Evolutionary conservation across 345 rosid species (phyloP), one percentile per base, ranked within the genome.

Genomic region (Rhodamnia argentea): DNA sequence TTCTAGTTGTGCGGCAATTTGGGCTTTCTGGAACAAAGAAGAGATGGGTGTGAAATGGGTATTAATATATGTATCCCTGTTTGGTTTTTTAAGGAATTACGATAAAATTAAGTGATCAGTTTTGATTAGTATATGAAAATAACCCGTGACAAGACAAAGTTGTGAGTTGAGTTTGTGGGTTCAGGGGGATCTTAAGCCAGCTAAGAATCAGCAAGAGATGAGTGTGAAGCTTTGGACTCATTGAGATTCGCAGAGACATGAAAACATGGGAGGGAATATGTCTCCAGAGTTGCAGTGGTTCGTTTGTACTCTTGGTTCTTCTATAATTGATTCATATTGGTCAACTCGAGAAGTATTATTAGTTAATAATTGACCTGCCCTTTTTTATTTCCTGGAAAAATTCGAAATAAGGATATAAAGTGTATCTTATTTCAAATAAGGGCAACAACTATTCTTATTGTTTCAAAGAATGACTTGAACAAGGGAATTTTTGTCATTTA

Each of bases 261-360:
- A 86, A 90, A 92, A 94, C 96, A 96, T 96, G 97, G 95, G 87
- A 87, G 90, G 91, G 95, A 92, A 94, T 95, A 94, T 94, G 94
- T 93, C 91, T 89, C 85, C 53, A 88, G 86, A 84, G 81, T 85
- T 88, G 83, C 89, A 44, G 85, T 87, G 50, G 78, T 59, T 84
- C 23, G 54, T 84, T 16, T 16, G 50, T 84, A 29, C 86, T 52
- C 53, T 27, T 40, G 60, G 55, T 53, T 52, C 84, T 53, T 83
- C 78, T 58, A 85, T 11, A 56, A 26, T 60, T 44, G 7, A 78
- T 82, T 40, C 84, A 87, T 85, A 86, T 83, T 82, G 83, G 56
- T 29, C 85, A 42, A 82, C 87, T 85, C 5, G 55, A 82, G 58
- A 83, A 37, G 81, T 10, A 70, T 37, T 70, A 70, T 70, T 70